phyloP scores from a whole-genome alignment of 768 basidiomycete genomes.

The Rhodosporidiobolus odoratus region DNA sequence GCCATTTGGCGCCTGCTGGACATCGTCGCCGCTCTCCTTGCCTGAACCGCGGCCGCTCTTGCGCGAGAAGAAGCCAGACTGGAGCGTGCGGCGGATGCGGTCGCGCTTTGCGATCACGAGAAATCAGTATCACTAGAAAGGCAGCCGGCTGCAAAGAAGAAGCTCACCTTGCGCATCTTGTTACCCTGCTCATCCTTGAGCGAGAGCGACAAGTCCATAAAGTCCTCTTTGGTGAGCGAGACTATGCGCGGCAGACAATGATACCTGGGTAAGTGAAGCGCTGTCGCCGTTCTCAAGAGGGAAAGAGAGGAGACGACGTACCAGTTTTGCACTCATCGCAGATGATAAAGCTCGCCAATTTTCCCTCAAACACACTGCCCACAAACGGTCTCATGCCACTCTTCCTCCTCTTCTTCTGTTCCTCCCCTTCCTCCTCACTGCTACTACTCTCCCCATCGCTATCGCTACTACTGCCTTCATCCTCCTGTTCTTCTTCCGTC shows the following conservation, averaged over 20 bases:
- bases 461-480: neutral
- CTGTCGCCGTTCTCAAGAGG: neutral
- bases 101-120: conserved; percentile 24
- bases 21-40: conserved; percentile 2
- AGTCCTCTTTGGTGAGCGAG: conserved; percentile 87
- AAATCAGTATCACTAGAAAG: neutral
- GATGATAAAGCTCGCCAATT: conserved; percentile 81
- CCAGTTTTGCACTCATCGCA: conserved; percentile 87
- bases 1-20: conserved; percentile 13
- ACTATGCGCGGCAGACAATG: conserved; percentile 40
- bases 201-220: conserved; percentile 85
- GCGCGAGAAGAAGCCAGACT: conserved; percentile 30
- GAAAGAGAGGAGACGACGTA: conserved; percentile 45
- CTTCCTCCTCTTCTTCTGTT: conserved; percentile 1
- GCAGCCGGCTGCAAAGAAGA: neutral
- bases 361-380: conserved; percentile 86
- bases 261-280: neutral
- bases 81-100: conserved; percentile 33
- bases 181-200: conserved; percentile 76
- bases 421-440: conserved; percentile 18
- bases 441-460: neutral
- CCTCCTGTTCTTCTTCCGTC: neutral
- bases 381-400: conserved; percentile 56
- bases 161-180: conserved; percentile 57
- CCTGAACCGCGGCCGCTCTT: conserved; percentile 2